Evolutionary conservation across 2,329 filamentous ascomycete genomes (phyloP).

Genomic region (Seiridium cupressi): DNA sequence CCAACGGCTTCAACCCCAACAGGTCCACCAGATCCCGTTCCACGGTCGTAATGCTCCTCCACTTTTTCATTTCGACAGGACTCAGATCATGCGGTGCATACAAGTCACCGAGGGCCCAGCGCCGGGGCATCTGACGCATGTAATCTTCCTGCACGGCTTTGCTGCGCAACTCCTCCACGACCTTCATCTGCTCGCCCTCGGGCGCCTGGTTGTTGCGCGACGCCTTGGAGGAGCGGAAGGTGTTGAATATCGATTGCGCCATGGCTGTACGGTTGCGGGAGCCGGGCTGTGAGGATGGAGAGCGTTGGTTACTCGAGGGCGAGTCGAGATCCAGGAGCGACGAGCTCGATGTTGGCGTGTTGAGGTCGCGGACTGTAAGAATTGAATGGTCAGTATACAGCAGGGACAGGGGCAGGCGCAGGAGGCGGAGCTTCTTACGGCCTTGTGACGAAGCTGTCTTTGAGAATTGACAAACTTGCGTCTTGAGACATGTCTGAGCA

Average conservation of each 20-base stretch:
- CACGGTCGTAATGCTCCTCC: conserved; percentile 57
- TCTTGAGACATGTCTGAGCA: conserved; percentile 15
- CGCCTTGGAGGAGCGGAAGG: conserved; percentile 11
- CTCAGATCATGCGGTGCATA: conserved; percentile 89
- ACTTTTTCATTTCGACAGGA: conserved; percentile 76
- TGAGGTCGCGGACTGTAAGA: not conserved
- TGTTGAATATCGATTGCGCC: conserved; percentile 11
- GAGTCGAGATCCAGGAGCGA: conserved; percentile 22
- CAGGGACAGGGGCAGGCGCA: not conserved
- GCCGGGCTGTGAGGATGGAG: not conserved
- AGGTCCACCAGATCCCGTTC: conserved; percentile 74
- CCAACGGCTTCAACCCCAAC: conserved; percentile 74
- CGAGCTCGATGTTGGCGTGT: conserved; percentile 14
- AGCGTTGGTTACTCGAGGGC: not conserved
- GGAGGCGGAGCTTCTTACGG: conserved; percentile 11
- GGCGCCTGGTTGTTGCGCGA: conserved; percentile 7
- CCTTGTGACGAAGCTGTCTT: conserved; percentile 18
- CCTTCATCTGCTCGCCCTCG: conserved; percentile 19
- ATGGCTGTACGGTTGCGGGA: not conserved
- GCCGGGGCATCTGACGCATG: conserved; percentile 63
- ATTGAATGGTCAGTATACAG: too few species aligned
- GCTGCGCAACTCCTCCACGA: conserved; percentile 36
- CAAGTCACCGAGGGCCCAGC: conserved; percentile 77
- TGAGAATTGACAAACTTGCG: conserved; percentile 22
- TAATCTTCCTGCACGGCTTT: conserved; percentile 49